Conservation (phyloP, 2,329 filamentous ascomycete species). For the Cercospora zeae-maydis region DNA sequence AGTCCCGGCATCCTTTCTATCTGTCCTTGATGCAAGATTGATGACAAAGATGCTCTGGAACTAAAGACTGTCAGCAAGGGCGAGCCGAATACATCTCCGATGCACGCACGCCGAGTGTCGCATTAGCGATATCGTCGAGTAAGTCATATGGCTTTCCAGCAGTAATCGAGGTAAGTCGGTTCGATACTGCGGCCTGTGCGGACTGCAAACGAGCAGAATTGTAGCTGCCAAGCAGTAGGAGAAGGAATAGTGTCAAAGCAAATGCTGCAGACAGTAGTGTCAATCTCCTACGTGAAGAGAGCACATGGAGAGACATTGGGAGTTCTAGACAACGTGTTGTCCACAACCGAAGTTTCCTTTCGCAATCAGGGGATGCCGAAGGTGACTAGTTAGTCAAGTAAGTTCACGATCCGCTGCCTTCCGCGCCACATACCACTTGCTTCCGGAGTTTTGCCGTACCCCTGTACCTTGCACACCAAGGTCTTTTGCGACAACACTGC, state of each 20-base stretch:
- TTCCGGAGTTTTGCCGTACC: neutral
- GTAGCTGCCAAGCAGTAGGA: neutral
- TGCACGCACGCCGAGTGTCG: neutral
- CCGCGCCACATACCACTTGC: neutral
- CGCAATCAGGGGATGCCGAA: neutral
- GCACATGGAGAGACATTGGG: neutral
- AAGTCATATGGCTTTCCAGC: neutral
- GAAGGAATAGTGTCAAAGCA: neutral
- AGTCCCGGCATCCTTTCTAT: slow-evolving; percentile 49
- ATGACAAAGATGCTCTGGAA: slow-evolving; percentile 52
- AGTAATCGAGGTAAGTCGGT: neutral
- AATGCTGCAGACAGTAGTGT: neutral
- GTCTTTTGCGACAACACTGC: too few relatives aligned
- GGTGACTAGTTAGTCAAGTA: neutral
- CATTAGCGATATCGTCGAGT: neutral
- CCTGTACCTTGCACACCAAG: too few relatives aligned
- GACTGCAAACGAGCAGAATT: neutral
- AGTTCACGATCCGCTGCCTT: neutral
- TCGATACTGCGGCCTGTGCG: neutral
- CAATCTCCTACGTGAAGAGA: neutral
- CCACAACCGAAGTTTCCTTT: neutral
- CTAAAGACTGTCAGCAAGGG: slow-evolving; percentile 19
- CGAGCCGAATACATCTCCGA: neutral
- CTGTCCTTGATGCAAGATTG: slow-evolving; percentile 48
- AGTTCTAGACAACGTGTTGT: neutral